Base-by-base conservation (phyloP, 257 asterid genomes). In the Verbascum thapsus region DNA sequence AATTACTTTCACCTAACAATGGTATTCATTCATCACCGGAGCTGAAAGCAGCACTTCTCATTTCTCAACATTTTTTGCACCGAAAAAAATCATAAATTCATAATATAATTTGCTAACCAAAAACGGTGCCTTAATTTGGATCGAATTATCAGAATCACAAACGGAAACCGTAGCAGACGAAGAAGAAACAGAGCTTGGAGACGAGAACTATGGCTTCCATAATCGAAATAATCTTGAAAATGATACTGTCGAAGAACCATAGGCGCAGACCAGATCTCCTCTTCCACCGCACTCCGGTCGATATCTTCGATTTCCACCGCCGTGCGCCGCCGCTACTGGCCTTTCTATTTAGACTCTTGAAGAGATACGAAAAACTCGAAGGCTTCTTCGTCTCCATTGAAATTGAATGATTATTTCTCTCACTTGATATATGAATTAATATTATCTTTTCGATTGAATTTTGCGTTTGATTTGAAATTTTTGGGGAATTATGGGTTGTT, bases 201-300 rank as follows among this genome's bases (percentile, higher is more conserved):
- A 82, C 82, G 12, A 91, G 72, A 38, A 75, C 73, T 5, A 84
- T 18, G 52, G 96, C 96, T 42, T 91, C 96, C 16, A 82, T 59
- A 6, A 72, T 39, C 10, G 87, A 88, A 3, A 76, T 75, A 59
- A 88, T 75, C 72, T 74, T 91, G 81, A 88, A 91, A 38, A 88
- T 44, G 38, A 88, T 19, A 4, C 58, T 69, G 50, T 88, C 95
- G 17, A 83, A 74, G 19, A 88, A 62, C 97, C 95, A 87, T 10
- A 18, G 30, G 22, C 58, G 74, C 32, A 88, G 63, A 57, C 69
- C 82, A 76, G 79, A 78, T 73, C 69, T 57, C 71, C 63, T 86
- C 95, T 96, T 86, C 95, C 98, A 79, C 75, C 88, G 75, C n/a
- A 76, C 52, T 8, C 95, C 91, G 58, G 85, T 43, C 47, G 85